Conservation (phyloP, 441 rosid genomes). For the Raphanus hybrid region DNA sequence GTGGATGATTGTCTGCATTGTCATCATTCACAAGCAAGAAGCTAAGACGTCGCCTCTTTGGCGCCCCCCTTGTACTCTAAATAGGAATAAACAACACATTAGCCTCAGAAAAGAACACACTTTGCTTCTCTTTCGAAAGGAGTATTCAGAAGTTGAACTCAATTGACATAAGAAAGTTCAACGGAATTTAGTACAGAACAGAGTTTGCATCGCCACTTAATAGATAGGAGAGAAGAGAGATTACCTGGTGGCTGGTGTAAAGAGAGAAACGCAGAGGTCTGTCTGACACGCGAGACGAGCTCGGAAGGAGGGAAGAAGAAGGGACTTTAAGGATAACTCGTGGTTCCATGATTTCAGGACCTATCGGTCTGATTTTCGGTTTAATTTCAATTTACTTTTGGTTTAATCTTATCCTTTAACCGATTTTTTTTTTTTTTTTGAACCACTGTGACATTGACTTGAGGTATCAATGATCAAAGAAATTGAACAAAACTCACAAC, state of each 20-base stretch:
- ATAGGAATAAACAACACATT: background rate
- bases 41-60: background rate
- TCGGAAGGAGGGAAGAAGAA: background rate
- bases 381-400: background rate
- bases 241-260: slow-evolving; percentile 14
- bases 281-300: background rate
- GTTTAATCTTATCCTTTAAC: background rate
- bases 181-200: background rate
- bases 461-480: too few relatives aligned
- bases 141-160: background rate
- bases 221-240: background rate
- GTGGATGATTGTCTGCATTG: slow-evolving; percentile 36
- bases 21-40: slow-evolving; percentile 10
- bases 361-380: background rate
- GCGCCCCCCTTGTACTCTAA: background rate
- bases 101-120: background rate
- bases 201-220: background rate
- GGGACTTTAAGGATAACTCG: slow-evolving; percentile 6
- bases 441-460: too few relatives aligned
- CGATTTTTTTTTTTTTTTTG: too few relatives aligned
- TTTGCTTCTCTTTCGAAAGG: background rate
- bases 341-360: background rate
- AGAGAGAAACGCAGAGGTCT: background rate
- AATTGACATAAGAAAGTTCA: background rate
- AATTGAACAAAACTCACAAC: background rate